Evolutionary conservation across 2,329 filamentous ascomycete species (phyloP).

Genomic region (Truncatella angustata): DNA sequence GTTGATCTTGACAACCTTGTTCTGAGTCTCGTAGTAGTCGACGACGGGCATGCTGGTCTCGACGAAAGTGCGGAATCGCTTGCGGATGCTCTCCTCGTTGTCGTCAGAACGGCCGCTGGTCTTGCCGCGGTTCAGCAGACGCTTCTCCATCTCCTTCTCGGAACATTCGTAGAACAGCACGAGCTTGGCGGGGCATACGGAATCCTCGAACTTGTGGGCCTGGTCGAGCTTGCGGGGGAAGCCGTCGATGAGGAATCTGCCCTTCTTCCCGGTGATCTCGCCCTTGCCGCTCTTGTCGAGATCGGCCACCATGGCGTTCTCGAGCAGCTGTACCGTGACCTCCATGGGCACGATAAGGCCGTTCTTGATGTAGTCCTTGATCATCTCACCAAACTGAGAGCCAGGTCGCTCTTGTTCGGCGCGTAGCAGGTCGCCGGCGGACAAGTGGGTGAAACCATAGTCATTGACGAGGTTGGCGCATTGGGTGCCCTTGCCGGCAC

Average conservation of each 20-base stretch:
- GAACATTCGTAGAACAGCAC: constrained; percentile 95
- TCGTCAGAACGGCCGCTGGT: constrained; percentile 90
- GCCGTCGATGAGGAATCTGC: constrained; percentile 75
- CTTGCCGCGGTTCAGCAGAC: constrained; percentile 85
- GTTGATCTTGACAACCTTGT: constrained; percentile 76
- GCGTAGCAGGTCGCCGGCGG: constrained; percentile 87
- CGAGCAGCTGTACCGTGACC: constrained; percentile 87
- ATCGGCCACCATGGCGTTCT: constrained; percentile 82
- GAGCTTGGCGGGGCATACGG: constrained; percentile 78
- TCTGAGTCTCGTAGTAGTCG: constrained; percentile 73
- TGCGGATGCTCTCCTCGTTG: constrained; percentile 92
- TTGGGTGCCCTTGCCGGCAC: constrained; percentile 95
- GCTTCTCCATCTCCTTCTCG: constrained; percentile 81
- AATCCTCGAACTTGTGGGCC: constrained; percentile 87
- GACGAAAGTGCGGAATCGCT: constrained; percentile 90
- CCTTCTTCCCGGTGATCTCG: constrained; percentile 41
- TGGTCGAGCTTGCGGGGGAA: constrained; percentile 98
- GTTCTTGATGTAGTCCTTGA: constrained; percentile 90
- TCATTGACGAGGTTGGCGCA: constrained; percentile 83
- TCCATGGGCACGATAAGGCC: constrained; percentile 99
- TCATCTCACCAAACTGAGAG: constrained; percentile 87
- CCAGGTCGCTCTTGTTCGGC: constrained; percentile 88
- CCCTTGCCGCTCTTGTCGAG: constrained; percentile 46
- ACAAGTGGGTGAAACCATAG: constrained; percentile 91
- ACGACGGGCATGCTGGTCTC: constrained; percentile 98